Base-by-base conservation (phyloP, 2,329 filamentous ascomycete genomes). In the Colletotrichum sp. region DNA sequence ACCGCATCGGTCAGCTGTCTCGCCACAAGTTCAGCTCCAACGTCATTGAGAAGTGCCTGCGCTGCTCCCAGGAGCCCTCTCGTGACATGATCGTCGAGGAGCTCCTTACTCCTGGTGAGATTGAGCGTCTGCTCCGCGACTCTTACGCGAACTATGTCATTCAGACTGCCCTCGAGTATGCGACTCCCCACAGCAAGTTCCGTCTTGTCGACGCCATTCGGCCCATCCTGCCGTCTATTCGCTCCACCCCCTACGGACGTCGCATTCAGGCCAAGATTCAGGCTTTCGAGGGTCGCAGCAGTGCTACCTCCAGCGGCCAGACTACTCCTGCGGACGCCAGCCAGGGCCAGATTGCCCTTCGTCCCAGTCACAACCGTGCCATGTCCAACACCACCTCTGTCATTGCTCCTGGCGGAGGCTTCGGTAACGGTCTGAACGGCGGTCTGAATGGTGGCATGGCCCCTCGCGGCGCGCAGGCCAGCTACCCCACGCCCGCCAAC, bases 1-100 rank as follows among this genome's bases (percentile, higher is more conserved):
- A 94, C 80, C 90, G 89, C 88, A 95, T 92, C 88, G 94, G 84
- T 82, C 90, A 85, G 85, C 91, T 91, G 19, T 99, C 97, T 8
- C 96, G 96, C 84, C 97, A 99, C 88, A 99, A 99, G 87, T 99
- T 99, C 88, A 98, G 96, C 87, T 99, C 97, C 82, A 99, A 99
- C 81, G 97, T 99, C 74, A 96, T 99, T 78, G 97, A 99, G 88
- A 99, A 99, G 85, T 96, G 95, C 81, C 88, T 99, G 75, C 95
- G 97, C 72, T 98, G 95, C 83, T 93, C 96, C 44, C 92, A 94
- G 76, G 88, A 92, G 29, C 88, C 91, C 12, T 94, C 94, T 68
- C 96, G 94, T 83, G 94, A 95, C 80, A 89, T 93, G 84, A 93
- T 99, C 86, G 94, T 98, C 75, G 92, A 94, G 44, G 97, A 99